A percentile compares a stretch with the other conserved stretches of the same genome.
Conservation (phyloP, 163 green algal genomes). For the Chlorella variabilis region DNA sequence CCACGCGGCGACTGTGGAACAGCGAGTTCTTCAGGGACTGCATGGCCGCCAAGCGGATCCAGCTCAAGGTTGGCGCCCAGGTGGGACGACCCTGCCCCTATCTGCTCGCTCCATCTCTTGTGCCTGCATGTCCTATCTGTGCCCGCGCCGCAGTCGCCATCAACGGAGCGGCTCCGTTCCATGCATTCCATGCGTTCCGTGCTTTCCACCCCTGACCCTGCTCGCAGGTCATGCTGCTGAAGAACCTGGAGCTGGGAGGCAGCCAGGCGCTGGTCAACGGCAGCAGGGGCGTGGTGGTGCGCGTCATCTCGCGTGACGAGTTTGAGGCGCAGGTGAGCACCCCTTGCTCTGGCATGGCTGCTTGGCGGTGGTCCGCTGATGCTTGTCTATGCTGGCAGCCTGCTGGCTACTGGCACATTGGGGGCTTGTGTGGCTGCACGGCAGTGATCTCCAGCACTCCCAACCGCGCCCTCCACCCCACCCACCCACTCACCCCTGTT, state of each 20-base stretch:
- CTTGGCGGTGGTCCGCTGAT: not conserved
- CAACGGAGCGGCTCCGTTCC: no score
- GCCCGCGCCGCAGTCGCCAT: no score
- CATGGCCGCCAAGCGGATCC: not conserved
- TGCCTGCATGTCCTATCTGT: no score
- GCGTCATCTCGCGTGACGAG: slow-evolving; percentile 15
- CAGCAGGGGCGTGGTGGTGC: slow-evolving; percentile 57
- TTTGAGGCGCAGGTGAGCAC: not conserved
- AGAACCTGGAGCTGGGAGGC: slow-evolving; percentile 15
- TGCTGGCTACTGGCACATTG: not conserved
- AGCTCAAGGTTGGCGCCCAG: slow-evolving; percentile 25
- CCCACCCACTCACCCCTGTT: no score
- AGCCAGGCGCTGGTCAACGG: slow-evolving; percentile 70
- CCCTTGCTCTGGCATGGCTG: not conserved
- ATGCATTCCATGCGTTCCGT: no score
- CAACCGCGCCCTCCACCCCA: not conserved
- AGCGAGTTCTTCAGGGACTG: slow-evolving; percentile 28
- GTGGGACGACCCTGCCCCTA: no score
- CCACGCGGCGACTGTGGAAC: not conserved
- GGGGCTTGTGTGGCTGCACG: no score
- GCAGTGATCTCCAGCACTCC: no score
- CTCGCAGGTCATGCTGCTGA: slow-evolving; percentile 24
- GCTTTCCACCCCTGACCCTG: not conserved
- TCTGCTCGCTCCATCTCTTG: no score
- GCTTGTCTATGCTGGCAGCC: not conserved